Conservation (phyloP, 352 stramenopile species). For the Pythium sp. region DNA sequence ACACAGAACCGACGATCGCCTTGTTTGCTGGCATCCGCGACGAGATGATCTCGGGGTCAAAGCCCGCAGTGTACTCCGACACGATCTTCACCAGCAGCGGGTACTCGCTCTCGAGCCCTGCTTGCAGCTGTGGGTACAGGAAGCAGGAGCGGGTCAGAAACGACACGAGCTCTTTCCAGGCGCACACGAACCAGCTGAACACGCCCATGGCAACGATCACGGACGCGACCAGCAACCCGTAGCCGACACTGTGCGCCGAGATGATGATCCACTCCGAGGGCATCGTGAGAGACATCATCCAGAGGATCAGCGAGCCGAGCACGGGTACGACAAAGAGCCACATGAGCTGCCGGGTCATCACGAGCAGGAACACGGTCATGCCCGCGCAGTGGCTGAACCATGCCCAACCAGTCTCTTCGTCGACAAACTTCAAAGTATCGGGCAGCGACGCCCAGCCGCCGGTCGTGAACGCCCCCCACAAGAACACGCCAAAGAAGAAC, state of each 20-base stretch:
- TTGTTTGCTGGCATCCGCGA: slow-evolving; percentile 29
- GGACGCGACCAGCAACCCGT: slow-evolving; percentile 65
- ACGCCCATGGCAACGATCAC: slow-evolving; percentile 80
- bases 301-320: slow-evolving; percentile 62
- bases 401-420: slow-evolving; percentile 80
- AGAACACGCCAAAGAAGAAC: slow-evolving; percentile 57
- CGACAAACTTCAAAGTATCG: slow-evolving; percentile 78
- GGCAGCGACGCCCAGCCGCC: slow-evolving; percentile 78
- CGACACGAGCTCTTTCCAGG: slow-evolving; percentile 73
- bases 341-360: slow-evolving; percentile 66
- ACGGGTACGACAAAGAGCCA: slow-evolving; percentile 76
- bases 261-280: slow-evolving; percentile 81
- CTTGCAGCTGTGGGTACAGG: slow-evolving; percentile 75
- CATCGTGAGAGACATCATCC: slow-evolving; percentile 77
- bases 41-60: slow-evolving; percentile 75
- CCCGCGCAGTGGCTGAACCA: slow-evolving; percentile 85
- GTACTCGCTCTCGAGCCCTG: slow-evolving; percentile 70
- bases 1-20: slow-evolving; percentile 13
- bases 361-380: slow-evolving; percentile 72
- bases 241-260: slow-evolving; percentile 75
- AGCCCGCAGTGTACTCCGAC: slow-evolving; percentile 77
- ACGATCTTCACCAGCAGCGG: slow-evolving; percentile 78
- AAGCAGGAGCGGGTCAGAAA: slow-evolving; percentile 84
- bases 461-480: slow-evolving; percentile 74
- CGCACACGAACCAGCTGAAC: slow-evolving; percentile 75